Evolutionary conservation across 176 grass and related monocot genomes (phyloP).

Genomic region (Themeda triandra): DNA sequence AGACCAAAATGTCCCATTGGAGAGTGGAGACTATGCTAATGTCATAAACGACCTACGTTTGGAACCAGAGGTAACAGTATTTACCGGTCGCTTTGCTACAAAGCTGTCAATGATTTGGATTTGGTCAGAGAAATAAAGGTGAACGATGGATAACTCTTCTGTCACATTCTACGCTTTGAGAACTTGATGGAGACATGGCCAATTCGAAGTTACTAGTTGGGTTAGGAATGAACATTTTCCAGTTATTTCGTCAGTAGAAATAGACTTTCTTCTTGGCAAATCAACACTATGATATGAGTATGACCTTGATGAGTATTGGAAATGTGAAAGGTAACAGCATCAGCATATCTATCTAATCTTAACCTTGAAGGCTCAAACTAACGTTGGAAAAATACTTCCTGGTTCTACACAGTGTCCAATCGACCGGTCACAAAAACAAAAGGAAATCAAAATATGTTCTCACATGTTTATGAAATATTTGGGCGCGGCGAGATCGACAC

Average conservation of each 20-base stretch:
- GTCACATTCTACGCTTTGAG: background rate
- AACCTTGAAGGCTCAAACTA: background rate
- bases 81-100: background rate
- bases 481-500: background rate
- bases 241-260: background rate
- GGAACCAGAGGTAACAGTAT: background rate
- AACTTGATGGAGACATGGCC: background rate
- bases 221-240: background rate
- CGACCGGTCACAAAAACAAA: background rate
- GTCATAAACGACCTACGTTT: too few species aligned
- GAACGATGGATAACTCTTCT: background rate
- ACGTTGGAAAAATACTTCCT: background rate
- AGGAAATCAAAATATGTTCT: background rate
- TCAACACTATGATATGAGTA: background rate
- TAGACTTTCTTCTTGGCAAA: background rate
- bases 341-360: background rate
- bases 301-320: background rate
- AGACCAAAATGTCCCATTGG: background rate
- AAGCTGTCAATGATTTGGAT: background rate
- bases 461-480: background rate
- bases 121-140: background rate
- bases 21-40: background rate
- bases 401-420: background rate
- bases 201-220: background rate
- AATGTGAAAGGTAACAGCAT: background rate